These are phyloP conservation scores for Pontederia paniculata DNA, from an alignment of 176 grass and related monocot species.

Conservation along the genomic window DNA sequence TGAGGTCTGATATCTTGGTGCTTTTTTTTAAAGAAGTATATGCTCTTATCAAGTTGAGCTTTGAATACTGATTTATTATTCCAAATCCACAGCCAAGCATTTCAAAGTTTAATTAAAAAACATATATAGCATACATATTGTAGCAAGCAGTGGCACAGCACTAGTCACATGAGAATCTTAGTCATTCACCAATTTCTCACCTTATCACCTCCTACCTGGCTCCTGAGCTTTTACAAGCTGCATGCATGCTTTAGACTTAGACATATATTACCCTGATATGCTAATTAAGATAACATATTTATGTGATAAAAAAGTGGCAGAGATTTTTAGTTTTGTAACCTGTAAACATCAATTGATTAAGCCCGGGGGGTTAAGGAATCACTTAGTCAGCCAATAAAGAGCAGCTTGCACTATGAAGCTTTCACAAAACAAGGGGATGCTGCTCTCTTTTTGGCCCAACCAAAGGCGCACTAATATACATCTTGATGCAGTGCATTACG, in stretches of 20 bases:
- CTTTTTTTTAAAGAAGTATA: too few relatives aligned
- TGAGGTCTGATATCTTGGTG: too few relatives aligned
- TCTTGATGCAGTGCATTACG: neutral
- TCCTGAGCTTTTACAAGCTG: slow-evolving; percentile 31
- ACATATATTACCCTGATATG: slow-evolving; percentile 8
- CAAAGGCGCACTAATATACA: neutral
- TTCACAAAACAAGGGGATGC: too few relatives aligned
- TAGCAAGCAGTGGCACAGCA: slow-evolving; percentile 16
- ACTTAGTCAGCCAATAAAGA: too few relatives aligned
- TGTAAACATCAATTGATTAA: slow-evolving; percentile 14
- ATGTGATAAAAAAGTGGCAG: neutral
- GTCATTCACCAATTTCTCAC: slow-evolving; percentile 37
- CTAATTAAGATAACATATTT: neutral
- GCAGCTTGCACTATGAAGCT: too few relatives aligned
- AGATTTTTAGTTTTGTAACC: slow-evolving; percentile 7
- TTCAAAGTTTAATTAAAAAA: neutral
- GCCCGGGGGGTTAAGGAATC: too few relatives aligned
- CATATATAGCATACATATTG: too few relatives aligned
- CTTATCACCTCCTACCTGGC: slow-evolving; percentile 5
- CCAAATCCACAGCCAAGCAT: neutral
- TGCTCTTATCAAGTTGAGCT: too few relatives aligned
- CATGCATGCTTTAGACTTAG: slow-evolving; percentile 31
- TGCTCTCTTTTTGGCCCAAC: neutral
- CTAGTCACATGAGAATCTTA: slow-evolving; percentile 47
- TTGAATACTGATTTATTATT: neutral